Conservation (phyloP, 192 early-diverging fungal species). For the Entomortierella parvispora region DNA sequence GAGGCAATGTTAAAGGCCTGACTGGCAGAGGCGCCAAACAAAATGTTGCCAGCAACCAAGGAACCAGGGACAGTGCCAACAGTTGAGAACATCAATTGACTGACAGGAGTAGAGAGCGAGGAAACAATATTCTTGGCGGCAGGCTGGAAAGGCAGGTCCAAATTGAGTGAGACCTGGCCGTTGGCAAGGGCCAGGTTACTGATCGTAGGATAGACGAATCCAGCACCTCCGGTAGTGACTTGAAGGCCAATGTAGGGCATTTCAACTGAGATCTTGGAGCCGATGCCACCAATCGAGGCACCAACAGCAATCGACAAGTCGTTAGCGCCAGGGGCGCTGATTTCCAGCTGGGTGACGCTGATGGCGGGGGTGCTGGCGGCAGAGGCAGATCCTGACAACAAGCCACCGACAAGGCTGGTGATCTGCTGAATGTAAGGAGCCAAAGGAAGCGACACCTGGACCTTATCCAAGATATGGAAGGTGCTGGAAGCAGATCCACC, state of each 20-base stretch:
- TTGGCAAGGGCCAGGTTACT: slow-evolving; percentile 16
- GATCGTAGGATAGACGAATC: slow-evolving; percentile 13
- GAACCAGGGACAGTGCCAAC: slow-evolving; percentile 18
- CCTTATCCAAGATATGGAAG: slow-evolving; percentile 29
- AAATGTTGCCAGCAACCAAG: slow-evolving; percentile 13
- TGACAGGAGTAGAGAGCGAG: slow-evolving; percentile 21
- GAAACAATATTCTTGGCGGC: slow-evolving; percentile 14
- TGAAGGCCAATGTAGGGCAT: slow-evolving; percentile 26
- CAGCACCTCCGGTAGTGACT: slow-evolving; percentile 13
- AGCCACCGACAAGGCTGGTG: slow-evolving; percentile 11
- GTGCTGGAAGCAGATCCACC: slow-evolving; percentile 4
- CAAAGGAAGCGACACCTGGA: slow-evolving; percentile 17
- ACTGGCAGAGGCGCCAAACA: slow-evolving; percentile 17
- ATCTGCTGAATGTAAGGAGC: slow-evolving; percentile 29
- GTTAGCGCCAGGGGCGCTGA: slow-evolving; percentile 12
- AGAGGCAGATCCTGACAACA: background rate
- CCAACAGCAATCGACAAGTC: slow-evolving; percentile 21
- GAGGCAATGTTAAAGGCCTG: slow-evolving; percentile 26
- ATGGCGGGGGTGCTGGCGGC: slow-evolving; percentile 11
- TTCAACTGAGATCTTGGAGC: slow-evolving; percentile 27
- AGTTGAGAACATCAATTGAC: slow-evolving; percentile 18
- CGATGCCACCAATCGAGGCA: slow-evolving; percentile 16
- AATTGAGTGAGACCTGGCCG: slow-evolving; percentile 10
- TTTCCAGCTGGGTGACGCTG: slow-evolving; percentile 9
- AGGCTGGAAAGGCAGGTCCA: slow-evolving; percentile 23